Evolutionary conservation across 345 rosid genomes (phyloP).

Genomic region (Excoecaria agallocha): DNA sequence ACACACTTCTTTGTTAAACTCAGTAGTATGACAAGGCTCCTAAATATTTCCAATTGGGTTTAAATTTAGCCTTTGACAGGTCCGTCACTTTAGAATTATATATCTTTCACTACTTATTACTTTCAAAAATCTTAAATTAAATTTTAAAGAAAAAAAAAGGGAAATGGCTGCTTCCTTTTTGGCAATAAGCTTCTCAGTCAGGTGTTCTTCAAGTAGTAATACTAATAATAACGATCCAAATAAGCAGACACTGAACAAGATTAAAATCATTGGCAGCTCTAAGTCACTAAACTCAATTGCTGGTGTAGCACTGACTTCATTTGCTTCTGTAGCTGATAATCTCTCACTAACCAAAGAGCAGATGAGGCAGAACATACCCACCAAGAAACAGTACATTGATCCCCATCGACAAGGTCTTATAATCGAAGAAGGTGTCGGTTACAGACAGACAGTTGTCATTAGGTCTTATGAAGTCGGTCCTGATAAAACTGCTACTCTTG

Average conservation of each 20-base stretch:
- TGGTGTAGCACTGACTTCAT: conserved; percentile 23
- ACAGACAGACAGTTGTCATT: conserved; percentile 56
- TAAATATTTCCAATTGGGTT: conserved; percentile 1
- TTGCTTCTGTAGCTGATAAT: conserved; percentile 27
- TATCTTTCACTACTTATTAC: not conserved
- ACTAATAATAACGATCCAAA: conserved; percentile 19
- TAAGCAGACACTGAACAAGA: conserved; percentile 29
- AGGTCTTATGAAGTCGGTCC: conserved; percentile 72
- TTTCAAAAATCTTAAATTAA: conserved; percentile 9
- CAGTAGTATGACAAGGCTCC: conserved; percentile 18
- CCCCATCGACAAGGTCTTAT: conserved; percentile 58
- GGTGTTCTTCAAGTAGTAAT: conserved; percentile 22
- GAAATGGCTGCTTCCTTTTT: conserved; percentile 30
- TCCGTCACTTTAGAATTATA: conserved; percentile 25
- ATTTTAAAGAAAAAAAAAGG: conserved; percentile 10
- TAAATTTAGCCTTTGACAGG: conserved; percentile 8
- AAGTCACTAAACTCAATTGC: conserved; percentile 18
- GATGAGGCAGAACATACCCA: conserved; percentile 54
- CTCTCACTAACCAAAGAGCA: conserved; percentile 23
- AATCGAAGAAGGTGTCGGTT: conserved; percentile 49
- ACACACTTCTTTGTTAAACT: conserved; percentile 12
- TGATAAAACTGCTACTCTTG: conserved; percentile 57
- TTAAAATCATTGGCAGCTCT: conserved; percentile 28
- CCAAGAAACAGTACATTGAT: conserved; percentile 55
- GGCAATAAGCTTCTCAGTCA: conserved; percentile 15